Evolutionary conservation across 2,329 filamentous ascomycete genomes (phyloP).

Genomic region (Monilinia fructicola): DNA sequence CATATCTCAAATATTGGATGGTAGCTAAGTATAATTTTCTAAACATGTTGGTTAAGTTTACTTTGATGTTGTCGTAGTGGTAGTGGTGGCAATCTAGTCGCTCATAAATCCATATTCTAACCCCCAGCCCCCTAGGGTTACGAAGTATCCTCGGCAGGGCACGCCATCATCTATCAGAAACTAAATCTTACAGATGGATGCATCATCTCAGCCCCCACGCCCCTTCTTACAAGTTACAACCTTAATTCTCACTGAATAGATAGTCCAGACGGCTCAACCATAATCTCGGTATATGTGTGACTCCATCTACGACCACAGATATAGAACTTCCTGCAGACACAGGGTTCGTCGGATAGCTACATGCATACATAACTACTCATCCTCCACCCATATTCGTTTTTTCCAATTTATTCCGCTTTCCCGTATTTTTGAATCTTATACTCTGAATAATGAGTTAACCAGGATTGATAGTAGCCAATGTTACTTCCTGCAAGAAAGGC

Average conservation of each 20-base stretch:
- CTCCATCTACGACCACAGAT: background rate
- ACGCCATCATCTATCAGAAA: background rate
- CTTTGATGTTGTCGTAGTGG: too few species aligned
- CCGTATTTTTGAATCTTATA: background rate
- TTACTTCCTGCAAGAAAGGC: background rate
- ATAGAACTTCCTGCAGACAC: background rate
- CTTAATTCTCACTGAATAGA: too few species aligned
- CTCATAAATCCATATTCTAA: background rate
- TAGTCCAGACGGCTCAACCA: background rate
- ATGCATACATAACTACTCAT: background rate
- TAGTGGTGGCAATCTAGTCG: background rate
- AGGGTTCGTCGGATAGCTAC: background rate
- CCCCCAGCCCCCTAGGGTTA: too few species aligned
- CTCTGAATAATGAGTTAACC: fast-evolving
- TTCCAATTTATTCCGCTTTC: background rate
- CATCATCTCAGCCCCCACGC: too few species aligned
- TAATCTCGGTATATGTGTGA: background rate
- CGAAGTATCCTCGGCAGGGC: background rate
- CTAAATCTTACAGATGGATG: background rate
- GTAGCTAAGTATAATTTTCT: too few species aligned
- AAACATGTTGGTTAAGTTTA: background rate
- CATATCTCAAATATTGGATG: background rate
- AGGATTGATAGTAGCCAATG: background rate
- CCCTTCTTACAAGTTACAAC: too few species aligned
- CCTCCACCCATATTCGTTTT: background rate